Base-by-base conservation (phyloP, 148 eudicot genomes). In the Rhododendron molle region DNA sequence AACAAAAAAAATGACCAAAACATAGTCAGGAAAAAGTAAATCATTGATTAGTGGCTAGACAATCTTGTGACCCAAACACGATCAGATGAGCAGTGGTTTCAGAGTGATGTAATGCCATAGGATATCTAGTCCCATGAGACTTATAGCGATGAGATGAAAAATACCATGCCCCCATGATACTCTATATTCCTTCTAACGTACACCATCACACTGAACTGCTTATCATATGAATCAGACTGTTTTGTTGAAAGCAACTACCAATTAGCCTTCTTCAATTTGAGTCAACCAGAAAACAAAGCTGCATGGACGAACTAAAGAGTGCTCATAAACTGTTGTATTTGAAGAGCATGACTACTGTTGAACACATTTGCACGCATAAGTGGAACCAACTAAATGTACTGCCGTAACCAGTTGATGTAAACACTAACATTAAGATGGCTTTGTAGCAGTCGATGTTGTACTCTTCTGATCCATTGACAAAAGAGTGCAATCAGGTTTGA, bases 191-290 rank as follows among this genome's bases (percentile, higher is more conserved):
- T 78, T 15, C 58, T 26, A 30, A 21, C 40, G 50, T 21, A 3
- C 54, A 28, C 52, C 11, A 77, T 34, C 43, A 7, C 49, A 7
- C 26, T 23, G 34, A 18, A 52, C 65, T 7, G n/a, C n/a, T 58
- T 21, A 58, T 58, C 65, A 58, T 20, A 58, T 21, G 9, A 21
- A 20, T 58, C 21, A 58, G 65, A 58, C n/a, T 20, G 65, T 58
- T 20, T 21, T 20, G n/a, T 58, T 21, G 26, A 80, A 30, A 52
- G 13, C 60, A 50, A 26, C 40, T 3, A 5, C 60, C 32, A 49
- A 62, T 80, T 28, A 77, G 52, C 28, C 52, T 77, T 77, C 52
- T 77, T 76, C 14, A 77, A 43, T 77, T 46, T 77, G 49, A 77
- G 30, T 43, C 32, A 20, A 76, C 46, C 46, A 46, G 15, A 43